A percentile compares a stretch with the other conserved stretches of the same genome.
phyloP scores from a whole-genome alignment of 1,284 basidiomycete species.

The Tylopilus orsonianus region DNA sequence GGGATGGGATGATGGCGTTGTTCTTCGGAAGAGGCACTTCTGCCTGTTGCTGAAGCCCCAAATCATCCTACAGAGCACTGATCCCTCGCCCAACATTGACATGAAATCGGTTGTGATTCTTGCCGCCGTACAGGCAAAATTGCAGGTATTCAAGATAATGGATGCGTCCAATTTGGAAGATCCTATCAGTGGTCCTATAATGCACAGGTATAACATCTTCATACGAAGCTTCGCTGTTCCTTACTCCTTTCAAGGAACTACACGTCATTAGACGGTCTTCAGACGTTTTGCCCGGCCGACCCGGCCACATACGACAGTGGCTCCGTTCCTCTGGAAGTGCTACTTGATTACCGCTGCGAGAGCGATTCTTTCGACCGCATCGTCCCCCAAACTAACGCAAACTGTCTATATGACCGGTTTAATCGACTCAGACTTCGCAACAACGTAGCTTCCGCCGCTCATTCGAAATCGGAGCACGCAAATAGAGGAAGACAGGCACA shows the following conservation, averaged over 20 bases:
- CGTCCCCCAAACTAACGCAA: constrained; percentile 86
- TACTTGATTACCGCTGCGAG: constrained; percentile 83
- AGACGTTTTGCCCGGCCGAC: constrained; percentile 81
- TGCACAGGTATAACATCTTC: constrained; percentile 65
- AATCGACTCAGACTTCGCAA: constrained; percentile 86
- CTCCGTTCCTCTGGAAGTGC: constrained; percentile 83
- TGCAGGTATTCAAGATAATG: constrained; percentile 81
- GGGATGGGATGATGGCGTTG: constrained; percentile 71
- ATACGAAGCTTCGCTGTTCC: not conserved
- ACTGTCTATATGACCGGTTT: constrained; percentile 91
- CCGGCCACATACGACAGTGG: constrained; percentile 41
- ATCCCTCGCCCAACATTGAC: constrained; percentile 42
- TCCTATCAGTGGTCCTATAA: constrained; percentile 81
- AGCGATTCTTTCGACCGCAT: constrained; percentile 85
- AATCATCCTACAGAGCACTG: constrained; percentile 69
- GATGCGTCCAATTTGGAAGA: constrained; percentile 82
- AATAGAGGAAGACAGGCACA: constrained; percentile 54
- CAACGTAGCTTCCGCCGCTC: constrained; percentile 54
- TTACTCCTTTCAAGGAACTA: constrained; percentile 56
- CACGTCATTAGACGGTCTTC: constrained; percentile 75
- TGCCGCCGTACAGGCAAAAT: constrained; percentile 79
- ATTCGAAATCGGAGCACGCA: constrained; percentile 35
- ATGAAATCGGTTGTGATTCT: constrained; percentile 72
- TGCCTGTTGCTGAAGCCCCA: constrained; percentile 91
- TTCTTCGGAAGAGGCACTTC: constrained; percentile 70